These are phyloP conservation scores for Globisporangium splendens DNA, from an alignment of 352 stramenopile species.

Conservation along the genomic window DNA sequence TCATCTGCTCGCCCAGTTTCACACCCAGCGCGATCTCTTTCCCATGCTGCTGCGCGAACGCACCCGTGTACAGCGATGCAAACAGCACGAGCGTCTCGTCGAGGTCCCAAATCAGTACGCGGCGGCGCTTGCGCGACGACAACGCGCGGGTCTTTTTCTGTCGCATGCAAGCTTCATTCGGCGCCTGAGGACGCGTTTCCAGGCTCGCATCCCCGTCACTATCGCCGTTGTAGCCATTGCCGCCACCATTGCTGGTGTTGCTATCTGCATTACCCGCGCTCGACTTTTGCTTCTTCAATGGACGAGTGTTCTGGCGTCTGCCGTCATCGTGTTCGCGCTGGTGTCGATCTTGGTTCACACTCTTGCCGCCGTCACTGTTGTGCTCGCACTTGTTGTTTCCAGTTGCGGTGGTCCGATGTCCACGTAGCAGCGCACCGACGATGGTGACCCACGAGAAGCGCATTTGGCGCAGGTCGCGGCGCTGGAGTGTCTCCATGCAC, in stretches of 20 bases:
- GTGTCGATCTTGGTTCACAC: too few relatives aligned
- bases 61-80: conserved; percentile 71
- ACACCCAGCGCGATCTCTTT: conserved; percentile 60
- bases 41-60: conserved; percentile 57
- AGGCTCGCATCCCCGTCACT: not conserved
- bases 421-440: not conserved
- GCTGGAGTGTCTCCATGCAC: conserved; percentile 53
- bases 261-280: not conserved
- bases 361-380: too few relatives aligned
- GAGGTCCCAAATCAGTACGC: conserved; percentile 81
- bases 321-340: too few relatives aligned
- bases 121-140: conserved; percentile 12
- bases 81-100: conserved; percentile 84
- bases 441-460: not conserved
- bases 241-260: not conserved
- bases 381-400: too few relatives aligned
- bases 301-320: too few relatives aligned
- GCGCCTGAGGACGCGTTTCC: not conserved
- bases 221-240: not conserved
- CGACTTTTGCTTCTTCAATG: too few relatives aligned
- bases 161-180: not conserved
- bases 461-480: conserved; percentile 9
- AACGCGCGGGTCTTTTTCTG: not conserved
- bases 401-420: too few relatives aligned
- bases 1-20: conserved; percentile 78